Conservation (phyloP, 208 protist species). For the Naegleria lovaniensis region DNA sequence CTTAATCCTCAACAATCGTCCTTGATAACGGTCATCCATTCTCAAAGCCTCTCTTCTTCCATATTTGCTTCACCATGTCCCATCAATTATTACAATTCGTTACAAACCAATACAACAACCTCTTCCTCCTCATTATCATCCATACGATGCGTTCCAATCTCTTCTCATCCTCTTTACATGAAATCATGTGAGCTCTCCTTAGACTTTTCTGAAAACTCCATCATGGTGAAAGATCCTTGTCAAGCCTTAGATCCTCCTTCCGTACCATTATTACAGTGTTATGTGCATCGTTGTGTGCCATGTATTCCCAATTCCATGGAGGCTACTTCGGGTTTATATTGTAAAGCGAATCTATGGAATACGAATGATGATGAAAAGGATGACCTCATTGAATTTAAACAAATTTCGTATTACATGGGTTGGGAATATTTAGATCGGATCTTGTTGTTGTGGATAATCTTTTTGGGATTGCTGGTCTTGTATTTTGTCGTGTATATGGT, state of each 20-base stretch:
- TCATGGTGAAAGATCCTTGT: too few species aligned
- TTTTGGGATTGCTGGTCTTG: neutral
- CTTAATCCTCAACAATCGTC: too few species aligned
- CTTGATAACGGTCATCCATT: too few species aligned
- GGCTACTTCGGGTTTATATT: neutral
- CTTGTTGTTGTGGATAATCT: neutral
- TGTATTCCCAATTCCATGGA: neutral
- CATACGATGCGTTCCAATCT: neutral
- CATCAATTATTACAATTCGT: too few species aligned
- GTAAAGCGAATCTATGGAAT: neutral
- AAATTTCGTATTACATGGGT: neutral
- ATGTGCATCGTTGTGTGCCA: neutral
- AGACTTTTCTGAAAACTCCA: too few species aligned
- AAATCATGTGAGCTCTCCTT: neutral
- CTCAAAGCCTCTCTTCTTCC: too few species aligned
- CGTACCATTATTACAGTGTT: neutral
- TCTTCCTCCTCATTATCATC: too few species aligned
- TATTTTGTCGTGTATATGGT: neutral
- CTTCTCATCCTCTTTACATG: neutral
- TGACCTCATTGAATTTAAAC: neutral
- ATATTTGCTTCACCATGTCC: too few species aligned
- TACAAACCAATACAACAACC: too few species aligned
- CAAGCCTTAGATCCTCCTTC: too few species aligned
- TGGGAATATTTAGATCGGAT: neutral
- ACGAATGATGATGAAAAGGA: too few species aligned